Evolutionary conservation across 1,139 yeast genomes (phyloP), one percentile per base, ranked within the genome.

Genomic region (Yamadazyma diospyri): DNA sequence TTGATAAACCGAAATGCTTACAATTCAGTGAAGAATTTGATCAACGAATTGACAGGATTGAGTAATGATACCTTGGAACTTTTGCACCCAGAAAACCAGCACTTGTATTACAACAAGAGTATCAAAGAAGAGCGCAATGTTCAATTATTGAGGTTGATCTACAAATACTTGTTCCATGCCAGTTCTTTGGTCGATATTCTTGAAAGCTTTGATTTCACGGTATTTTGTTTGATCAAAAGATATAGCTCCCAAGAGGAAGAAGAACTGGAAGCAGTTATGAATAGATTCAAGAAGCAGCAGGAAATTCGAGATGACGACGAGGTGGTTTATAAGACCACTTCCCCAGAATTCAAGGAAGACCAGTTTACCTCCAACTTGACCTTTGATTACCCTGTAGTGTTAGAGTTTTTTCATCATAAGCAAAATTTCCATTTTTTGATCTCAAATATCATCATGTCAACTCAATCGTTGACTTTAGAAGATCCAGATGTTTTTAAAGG

Each of bases 401-500:
- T 80, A 23, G 94, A 86, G 34, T 86, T 85, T 51, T 75, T 81
- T 50, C 83, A 81, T 41, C 64, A 74, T 30, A 88, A 87, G 48
- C 96, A 87, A 50, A 69, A 75, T 14, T 57, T 85, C 27, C 92
- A 87, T 53, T 81, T 83, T 43, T 58, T 72, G 5, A 64, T 82
- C 25, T 64, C 79, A 6, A 72, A 72, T 18, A 64, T 86, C 11
- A 67, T 84, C 17, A 72, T 83, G 70, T 76, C 81, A 17, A 70
- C 86, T 0, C 94, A 85, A 47, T 71, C 79, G 4, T 61, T 84
- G 13, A 81, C 94, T 0, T 62, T 83, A 11, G 76, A 72, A 23
- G 94, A 84, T 47, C 86, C 89, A 1, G 86, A 81, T 38, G 81
- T 79, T 2, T 83, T 83, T 55, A 66, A 69, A 35, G 74, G 84